phyloP scores from a whole-genome alignment of 106 monocot species.

The Allium cepa region DNA sequence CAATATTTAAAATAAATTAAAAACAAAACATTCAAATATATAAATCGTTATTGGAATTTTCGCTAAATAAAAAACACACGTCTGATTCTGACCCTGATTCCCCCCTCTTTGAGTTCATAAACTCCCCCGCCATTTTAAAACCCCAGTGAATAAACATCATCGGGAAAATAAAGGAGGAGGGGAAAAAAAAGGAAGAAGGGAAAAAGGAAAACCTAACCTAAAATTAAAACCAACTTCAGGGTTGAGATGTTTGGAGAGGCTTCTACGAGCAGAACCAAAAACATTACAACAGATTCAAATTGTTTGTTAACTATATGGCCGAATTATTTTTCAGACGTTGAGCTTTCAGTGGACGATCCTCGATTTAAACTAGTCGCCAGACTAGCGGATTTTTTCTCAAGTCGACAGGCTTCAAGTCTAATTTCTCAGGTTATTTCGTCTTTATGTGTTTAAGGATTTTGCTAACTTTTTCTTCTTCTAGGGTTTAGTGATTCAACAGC shows the following conservation, averaged over 20 bases:
- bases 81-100: too few species aligned
- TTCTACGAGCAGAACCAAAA: neutral
- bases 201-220: neutral
- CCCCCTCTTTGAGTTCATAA: too few species aligned
- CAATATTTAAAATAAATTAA: too few species aligned
- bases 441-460: neutral
- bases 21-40: too few species aligned
- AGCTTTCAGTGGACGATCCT: constrained; percentile 40
- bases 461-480: too few species aligned
- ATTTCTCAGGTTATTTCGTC: constrained; percentile 45
- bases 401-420: constrained; percentile 27
- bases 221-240: neutral
- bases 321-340: constrained; percentile 65
- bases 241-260: constrained; percentile 17
- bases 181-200: too few species aligned
- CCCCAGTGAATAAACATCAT: too few species aligned
- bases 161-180: neutral
- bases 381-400: constrained; percentile 58
- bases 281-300: neutral
- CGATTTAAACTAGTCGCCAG: constrained; percentile 48
- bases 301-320: constrained; percentile 49
- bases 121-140: too few species aligned
- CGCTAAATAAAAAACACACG: too few species aligned
- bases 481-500: too few species aligned
- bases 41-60: too few species aligned